Percentiles rank a stretch among this genome's conserved stretches.
These are phyloP conservation scores for Aureobasidium musti DNA, from an alignment of 2,329 filamentous ascomycete species.

Conservation along the genomic window DNA sequence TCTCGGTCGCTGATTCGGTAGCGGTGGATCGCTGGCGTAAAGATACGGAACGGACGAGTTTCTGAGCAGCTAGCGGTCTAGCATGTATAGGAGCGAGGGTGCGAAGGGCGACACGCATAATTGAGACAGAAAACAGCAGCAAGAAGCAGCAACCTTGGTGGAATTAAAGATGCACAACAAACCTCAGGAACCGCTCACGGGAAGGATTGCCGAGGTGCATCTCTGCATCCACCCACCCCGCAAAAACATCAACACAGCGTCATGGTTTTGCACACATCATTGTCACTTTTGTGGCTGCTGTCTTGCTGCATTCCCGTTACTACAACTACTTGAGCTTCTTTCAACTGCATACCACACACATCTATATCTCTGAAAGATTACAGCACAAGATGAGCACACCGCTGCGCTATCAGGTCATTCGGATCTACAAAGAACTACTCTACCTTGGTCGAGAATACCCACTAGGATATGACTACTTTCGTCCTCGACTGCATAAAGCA, in stretches of 20 bases:
- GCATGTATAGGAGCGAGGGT: background rate
- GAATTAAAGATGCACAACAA: slow-evolving; percentile 2
- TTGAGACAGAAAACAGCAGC: background rate
- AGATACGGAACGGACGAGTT: background rate
- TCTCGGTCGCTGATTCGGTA: slow-evolving; percentile 35
- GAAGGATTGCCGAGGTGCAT: slow-evolving; percentile 26
- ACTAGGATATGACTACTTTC: slow-evolving; percentile 79
- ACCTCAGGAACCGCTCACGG: slow-evolving; percentile 5
- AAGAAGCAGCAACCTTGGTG: background rate
- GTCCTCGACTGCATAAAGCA: slow-evolving; percentile 76
- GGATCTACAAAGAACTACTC: slow-evolving; percentile 89
- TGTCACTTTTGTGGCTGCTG: background rate
- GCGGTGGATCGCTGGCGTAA: slow-evolving; percentile 7
- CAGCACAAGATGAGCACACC: slow-evolving; percentile 39
- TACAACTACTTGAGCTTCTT: background rate
- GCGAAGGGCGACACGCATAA: background rate
- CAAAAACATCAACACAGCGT: slow-evolving; percentile 18
- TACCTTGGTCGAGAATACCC: slow-evolving; percentile 85
- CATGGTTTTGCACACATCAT: slow-evolving; percentile 17
- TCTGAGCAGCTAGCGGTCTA: background rate
- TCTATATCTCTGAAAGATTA: too few relatives aligned
- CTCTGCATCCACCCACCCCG: background rate
- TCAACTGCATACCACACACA: background rate
- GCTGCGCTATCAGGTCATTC: slow-evolving; percentile 76
- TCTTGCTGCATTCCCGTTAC: background rate